Evolutionary conservation across 139 green algal species (phyloP), one percentile per base, ranked within the genome.

Genomic region (Picochlorum sp.): DNA sequence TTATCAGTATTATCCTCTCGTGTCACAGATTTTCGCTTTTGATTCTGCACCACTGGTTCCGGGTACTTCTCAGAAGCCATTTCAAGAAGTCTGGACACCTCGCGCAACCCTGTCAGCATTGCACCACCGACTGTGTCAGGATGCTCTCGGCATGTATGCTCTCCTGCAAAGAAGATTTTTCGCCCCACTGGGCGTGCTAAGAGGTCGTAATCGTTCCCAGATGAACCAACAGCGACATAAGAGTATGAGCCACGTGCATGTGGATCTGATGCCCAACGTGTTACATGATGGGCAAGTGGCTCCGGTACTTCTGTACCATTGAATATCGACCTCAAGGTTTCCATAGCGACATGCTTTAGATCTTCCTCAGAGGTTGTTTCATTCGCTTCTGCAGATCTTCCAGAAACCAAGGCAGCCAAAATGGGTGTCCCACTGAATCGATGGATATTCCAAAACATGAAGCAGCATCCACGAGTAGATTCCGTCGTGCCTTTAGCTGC

Each of bases 361-460:
- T 71, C 58, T 21, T 68, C 62, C 1, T 72, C 38, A 24, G 31
- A 21, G 58, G 60, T 21, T 13, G 38, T 55, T 64, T 82, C 62
- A 26, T 37, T 68, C 44, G 24, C 34, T 8, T 16, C 30, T 15
- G 56, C 60, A 4, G 70, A 52, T 30, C 51, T 37, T 47, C 83
- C 84, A 15, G 80, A 77, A 45, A 88, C 56, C 30, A 90, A 68
- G 6, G 77, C 74, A 6, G 60, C 72, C 20, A 90, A 70, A 13
- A 84, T 68, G 52, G 75, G 66, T 21, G 58, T 34, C 11, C 74
- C 70, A 55, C 49, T 63, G 44, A 80, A 77, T 34, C 74, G 71
- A n/a, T 83, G 65, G 45, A 92, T 62, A 74, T 92, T 92, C 88
- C 88, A 96, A 63, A 88, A 93, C 77, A 90, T 88, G 77, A 90